Conservation (phyloP, 306 rosid genomes). For the Calophaca sinica region DNA sequence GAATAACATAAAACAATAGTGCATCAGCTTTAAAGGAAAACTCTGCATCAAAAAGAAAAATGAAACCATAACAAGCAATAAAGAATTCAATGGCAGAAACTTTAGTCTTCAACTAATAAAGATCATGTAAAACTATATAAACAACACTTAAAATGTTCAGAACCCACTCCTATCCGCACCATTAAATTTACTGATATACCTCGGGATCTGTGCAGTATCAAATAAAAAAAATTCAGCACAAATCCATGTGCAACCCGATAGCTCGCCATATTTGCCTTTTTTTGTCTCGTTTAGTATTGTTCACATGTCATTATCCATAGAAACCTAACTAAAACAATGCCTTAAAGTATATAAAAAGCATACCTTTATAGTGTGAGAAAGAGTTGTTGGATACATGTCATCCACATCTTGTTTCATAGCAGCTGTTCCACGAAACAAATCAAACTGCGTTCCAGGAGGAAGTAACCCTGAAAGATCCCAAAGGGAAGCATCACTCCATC, state of each 20-base stretch:
- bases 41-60: neutral
- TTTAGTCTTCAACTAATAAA: constrained; percentile 1
- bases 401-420: constrained; percentile 99
- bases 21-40: constrained; percentile 19
- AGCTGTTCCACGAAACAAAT: constrained; percentile 97
- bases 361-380: constrained; percentile 96
- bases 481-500: constrained; percentile 37
- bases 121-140: neutral
- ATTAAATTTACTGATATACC: neutral
- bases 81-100: constrained; percentile 3
- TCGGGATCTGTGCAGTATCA: neutral
- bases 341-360: constrained; percentile 37
- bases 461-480: constrained; percentile 78
- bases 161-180: no score
- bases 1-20: neutral
- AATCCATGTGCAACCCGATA: constrained; percentile 3
- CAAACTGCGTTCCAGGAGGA: constrained; percentile 99
- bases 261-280: neutral
- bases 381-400: constrained; percentile 88
- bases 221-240: neutral
- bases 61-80: constrained; percentile 6
- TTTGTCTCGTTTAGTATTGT: constrained; percentile 19
- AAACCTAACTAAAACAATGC: constrained; percentile 31
- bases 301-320: constrained; percentile 18
- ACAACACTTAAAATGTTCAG: neutral